Percentiles rank a stretch among this genome's conserved stretches.
phyloP scores from a whole-genome alignment of 1,284 basidiomycete genomes.

The Xerocomus minutiporus region DNA sequence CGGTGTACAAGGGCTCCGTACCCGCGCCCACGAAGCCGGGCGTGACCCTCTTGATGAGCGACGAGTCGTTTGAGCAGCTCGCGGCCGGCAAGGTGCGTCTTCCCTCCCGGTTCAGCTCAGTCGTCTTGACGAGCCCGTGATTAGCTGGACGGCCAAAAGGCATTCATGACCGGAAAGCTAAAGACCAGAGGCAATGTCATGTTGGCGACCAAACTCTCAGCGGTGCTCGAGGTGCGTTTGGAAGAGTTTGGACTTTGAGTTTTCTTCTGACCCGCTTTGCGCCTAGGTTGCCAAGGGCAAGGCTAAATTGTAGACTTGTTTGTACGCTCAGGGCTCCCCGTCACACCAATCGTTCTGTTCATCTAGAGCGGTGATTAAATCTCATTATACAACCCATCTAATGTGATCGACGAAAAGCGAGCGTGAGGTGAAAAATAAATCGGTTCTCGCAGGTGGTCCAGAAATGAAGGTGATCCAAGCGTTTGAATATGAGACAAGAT shows the following conservation, averaged over 20 bases:
- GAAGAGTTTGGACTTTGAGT: neutral
- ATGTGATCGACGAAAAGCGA: conserved; percentile 1
- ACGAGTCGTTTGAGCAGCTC: conserved; percentile 63
- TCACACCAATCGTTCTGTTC: neutral
- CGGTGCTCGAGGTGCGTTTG: conserved; percentile 68
- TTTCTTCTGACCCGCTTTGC: neutral
- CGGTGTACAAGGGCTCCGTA: conserved; percentile 75
- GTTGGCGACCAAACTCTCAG: conserved; percentile 85
- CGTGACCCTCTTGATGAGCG: conserved; percentile 73
- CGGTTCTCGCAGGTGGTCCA: neutral
- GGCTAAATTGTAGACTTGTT: conserved; percentile 33
- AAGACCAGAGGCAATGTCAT: conserved; percentile 85
- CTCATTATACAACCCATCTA: conserved; percentile 15
- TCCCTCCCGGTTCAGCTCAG: too few species aligned
- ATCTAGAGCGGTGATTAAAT: conserved; percentile 17
- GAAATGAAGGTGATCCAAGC: conserved; percentile 10
- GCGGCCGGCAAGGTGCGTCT: conserved; percentile 61
- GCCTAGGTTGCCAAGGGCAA: conserved; percentile 36
- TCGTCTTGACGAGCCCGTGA: neutral
- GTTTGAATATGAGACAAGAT: neutral
- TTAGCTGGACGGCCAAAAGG: conserved; percentile 84
- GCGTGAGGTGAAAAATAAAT: neutral
- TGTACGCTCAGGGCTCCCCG: neutral
- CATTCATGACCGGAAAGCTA: conserved; percentile 90
- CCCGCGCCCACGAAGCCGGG: conserved; percentile 69